Evolutionary conservation across 1,284 basidiomycete species (phyloP), one percentile per base, ranked within the genome.

Genomic region (Kwoniella shivajii): DNA sequence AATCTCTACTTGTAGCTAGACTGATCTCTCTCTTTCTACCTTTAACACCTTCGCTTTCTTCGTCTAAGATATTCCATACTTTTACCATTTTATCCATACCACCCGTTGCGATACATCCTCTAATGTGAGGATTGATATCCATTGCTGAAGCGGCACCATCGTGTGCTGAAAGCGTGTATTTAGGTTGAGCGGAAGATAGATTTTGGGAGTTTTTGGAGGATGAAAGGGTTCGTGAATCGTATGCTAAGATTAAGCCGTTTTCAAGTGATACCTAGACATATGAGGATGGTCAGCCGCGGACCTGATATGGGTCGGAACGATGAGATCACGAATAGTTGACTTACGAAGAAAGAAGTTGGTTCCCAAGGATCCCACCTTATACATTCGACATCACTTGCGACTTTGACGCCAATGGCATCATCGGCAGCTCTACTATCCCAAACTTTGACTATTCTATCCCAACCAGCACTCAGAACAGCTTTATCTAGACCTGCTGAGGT

Each of bases 351-450:
- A 4, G 84, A 83, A 59, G 88, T 84, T 3, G 83, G 82, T 55
- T 92, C 87, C 90, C 92, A 97, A 48, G 94, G 95, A 79, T 99
- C 93, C 96, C 96, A 99, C 60, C 88, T 81, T 39, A 98, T 79
- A 44, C 89, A 89, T 78, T 99, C 95, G 13, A 99, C 92, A 77
- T 98, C 95, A 49, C 88, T 88, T 5, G 87, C 89, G 10, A 97
- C 82, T 11, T 86, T 79, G 10, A 88, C 89, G 27, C 86, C 88
- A 3, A 94, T 86, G 41, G 89, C 88, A 34, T 77, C 76, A 49
- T 87, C 86, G 0, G 90, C 90, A 1, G 91, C 85, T 54, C 95
- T 82, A 9, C 90, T 87, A 78, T 99, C 96, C 78, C 96, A 98
- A 22, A 92, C 88, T 55, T 91, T 83, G 27, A 98, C 89, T 0